Percentiles rank a stretch among this genome's conserved stretches.
Evolutionary conservation across 2,329 filamentous ascomycete species (phyloP).

Genomic region (Beauveria varroae): DNA sequence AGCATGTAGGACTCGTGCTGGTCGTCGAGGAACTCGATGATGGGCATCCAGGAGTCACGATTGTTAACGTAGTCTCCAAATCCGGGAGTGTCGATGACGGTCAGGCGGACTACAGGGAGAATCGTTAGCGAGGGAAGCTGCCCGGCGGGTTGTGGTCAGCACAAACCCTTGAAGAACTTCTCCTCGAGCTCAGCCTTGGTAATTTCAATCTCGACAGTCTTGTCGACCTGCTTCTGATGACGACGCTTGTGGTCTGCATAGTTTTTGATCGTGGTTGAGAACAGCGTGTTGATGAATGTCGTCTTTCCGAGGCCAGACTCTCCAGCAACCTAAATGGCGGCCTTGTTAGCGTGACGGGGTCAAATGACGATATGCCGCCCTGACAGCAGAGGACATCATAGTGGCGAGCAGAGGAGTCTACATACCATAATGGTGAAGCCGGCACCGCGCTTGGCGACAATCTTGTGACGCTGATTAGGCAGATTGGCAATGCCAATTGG

Average conservation of each 20-base stretch:
- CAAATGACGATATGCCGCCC: background rate
- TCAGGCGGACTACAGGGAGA: constrained; percentile 69
- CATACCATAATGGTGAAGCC: constrained; percentile 98
- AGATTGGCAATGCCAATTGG: constrained; percentile 69
- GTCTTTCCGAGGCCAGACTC: constrained; percentile 99
- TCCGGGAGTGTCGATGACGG: constrained; percentile 96
- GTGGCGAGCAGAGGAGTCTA: background rate
- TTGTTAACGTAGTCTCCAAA: constrained; percentile 99
- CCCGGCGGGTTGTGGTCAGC: background rate
- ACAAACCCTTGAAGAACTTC: constrained; percentile 99
- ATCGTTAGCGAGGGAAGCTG: background rate
- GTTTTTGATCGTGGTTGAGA: constrained; percentile 99
- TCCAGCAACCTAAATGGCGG: constrained; percentile 69
- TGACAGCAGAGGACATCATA: background rate
- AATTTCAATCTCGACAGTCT: constrained; percentile 99
- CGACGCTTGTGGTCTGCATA: constrained; percentile 99
- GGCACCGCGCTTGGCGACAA: constrained; percentile 77
- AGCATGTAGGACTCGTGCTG: constrained; percentile 99
- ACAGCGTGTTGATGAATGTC: constrained; percentile 99
- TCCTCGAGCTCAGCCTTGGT: constrained; percentile 99
- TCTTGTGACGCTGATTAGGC: constrained; percentile 69
- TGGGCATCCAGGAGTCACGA: constrained; percentile 99
- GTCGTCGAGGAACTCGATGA: constrained; percentile 99
- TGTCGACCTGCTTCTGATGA: constrained; percentile 98
- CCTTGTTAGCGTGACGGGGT: constrained; percentile 10